Percentiles rank a stretch among this genome's conserved stretches.
These are phyloP conservation scores for Skeletonema costatum DNA, from an alignment of 108 stramenopile species.

Conservation along the genomic window DNA sequence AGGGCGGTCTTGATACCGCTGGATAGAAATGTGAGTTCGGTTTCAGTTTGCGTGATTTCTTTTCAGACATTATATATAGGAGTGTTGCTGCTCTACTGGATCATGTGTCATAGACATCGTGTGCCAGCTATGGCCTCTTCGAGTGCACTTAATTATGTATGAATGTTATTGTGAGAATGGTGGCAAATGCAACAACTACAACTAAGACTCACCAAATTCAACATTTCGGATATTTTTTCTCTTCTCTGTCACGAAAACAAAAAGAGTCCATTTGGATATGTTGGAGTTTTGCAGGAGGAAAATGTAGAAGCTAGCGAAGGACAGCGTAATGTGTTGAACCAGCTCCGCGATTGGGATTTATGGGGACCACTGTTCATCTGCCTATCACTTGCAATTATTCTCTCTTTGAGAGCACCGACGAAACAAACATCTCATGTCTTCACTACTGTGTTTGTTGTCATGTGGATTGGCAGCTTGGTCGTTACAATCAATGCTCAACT, in stretches of 20 bases:
- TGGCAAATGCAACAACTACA: too few relatives aligned
- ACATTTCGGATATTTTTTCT: background rate
- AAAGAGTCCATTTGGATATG: conserved; percentile 56
- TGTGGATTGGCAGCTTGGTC: conserved; percentile 93
- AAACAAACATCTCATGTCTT: conserved; percentile 89
- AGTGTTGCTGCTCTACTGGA: too few relatives aligned
- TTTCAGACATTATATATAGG: background rate
- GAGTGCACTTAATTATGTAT: background rate
- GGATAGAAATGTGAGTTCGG: conserved; percentile 62
- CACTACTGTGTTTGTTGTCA: conserved; percentile 94
- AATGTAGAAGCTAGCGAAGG: conserved; percentile 64
- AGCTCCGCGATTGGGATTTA: conserved; percentile 97
- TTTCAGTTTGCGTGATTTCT: background rate
- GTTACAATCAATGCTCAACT: conserved; percentile 98
- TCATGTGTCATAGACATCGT: background rate
- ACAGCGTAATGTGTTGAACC: conserved; percentile 88
- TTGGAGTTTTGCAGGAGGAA: conserved; percentile 63
- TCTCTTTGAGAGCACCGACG: conserved; percentile 86
- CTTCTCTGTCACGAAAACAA: background rate
- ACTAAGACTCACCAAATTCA: background rate
- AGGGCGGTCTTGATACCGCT: conserved; percentile 93
- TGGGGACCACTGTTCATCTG: conserved; percentile 99
- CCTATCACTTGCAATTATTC: conserved; percentile 80
- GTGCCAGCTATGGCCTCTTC: too few relatives aligned
- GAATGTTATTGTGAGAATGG: background rate